Conservation (phyloP, 1,284 basidiomycete genomes). For the Moesziomyces sp. region DNA sequence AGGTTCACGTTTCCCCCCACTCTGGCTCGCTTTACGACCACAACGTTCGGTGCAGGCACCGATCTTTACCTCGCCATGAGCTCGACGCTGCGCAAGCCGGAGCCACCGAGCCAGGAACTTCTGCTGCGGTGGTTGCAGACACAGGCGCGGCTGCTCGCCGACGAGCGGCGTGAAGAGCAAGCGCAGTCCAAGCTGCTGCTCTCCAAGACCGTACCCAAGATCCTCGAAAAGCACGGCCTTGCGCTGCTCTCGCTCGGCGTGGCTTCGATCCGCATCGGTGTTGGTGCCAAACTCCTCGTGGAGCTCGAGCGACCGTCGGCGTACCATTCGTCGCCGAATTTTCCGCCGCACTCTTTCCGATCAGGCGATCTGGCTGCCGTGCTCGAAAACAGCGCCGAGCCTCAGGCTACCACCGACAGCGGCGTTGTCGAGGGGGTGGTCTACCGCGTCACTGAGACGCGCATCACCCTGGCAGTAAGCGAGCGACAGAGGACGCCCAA, state of each 20-base stretch:
- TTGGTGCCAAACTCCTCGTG: slow-evolving; percentile 91
- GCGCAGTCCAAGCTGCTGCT: slow-evolving; percentile 82
- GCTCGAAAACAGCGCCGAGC: slow-evolving; percentile 73
- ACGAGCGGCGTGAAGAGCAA: slow-evolving; percentile 84
- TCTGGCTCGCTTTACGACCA: too few species aligned
- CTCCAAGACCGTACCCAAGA: slow-evolving; percentile 82
- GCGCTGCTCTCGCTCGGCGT: slow-evolving; percentile 81
- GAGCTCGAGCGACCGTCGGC: slow-evolving; percentile 86
- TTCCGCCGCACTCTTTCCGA: slow-evolving; percentile 88
- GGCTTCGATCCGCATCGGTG: slow-evolving; percentile 78
- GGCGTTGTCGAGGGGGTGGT: slow-evolving; percentile 41
- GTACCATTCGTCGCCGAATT: slow-evolving; percentile 77
- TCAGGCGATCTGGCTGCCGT: slow-evolving; percentile 85
- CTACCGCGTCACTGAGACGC: slow-evolving; percentile 32
- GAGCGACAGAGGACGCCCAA: slow-evolving; percentile 18
- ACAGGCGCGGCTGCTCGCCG: slow-evolving; percentile 77
- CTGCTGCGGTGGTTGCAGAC: slow-evolving; percentile 76
- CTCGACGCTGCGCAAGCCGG: slow-evolving; percentile 24
- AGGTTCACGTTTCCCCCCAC: background rate
- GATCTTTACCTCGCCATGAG: slow-evolving; percentile 5
- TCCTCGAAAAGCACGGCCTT: slow-evolving; percentile 87
- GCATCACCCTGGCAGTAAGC: slow-evolving; percentile 30
- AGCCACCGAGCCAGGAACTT: slow-evolving; percentile 35
- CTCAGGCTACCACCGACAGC: slow-evolving; percentile 25
- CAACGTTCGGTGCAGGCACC: slow-evolving; percentile 6